Evolutionary conservation across 2,329 filamentous ascomycete species (phyloP), one percentile per base, ranked within the genome.

Genomic region (Penicillium occitanis): DNA sequence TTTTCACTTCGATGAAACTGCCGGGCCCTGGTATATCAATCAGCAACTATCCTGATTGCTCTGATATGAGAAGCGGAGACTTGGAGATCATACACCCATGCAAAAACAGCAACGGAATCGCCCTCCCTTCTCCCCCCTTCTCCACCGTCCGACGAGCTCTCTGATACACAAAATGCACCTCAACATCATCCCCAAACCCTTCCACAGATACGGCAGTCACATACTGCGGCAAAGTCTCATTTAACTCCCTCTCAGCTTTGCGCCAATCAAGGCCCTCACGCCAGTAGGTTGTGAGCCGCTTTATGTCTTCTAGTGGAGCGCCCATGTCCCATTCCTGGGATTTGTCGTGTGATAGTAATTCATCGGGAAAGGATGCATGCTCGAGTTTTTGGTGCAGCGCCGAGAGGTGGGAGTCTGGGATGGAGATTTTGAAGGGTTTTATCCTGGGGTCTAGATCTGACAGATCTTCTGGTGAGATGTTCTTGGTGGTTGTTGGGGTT

Each of bases 91-190:
- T 75, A 82, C 83, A 91, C 14, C 88, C 88, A 72, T 91, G 89
- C n/a, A 83, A 81, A 73, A 91, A 91, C 0, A 91, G 74, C 35
- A 91, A 72, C 0, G 90, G 89, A 50, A 91, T 85, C 1, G 87
- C 87, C 22, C 33, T 48, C 5, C 62, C 35, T 80, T 79, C 1
- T 81, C 70, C 1, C 5, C 14, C 4, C 79, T 79, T 1, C 76
- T 72, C 70, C 25, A 25, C 25, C 3, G 25, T 25, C 25, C 25
- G 25, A 25, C 25, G 25, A 25, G 84, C 87, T 62, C 75, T 80
- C 69, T 88, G 81, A 72, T 90, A 86, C 1, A 91, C 74, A 72
- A 88, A 90, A 76, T 91, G 89, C 3, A 91, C 79, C 40, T 87
- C 80, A 59, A 90, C 72, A 0, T 82, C 78, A 1, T 33, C 25